phyloP scores from a whole-genome alignment of 2,329 filamentous ascomycete species.

The Ophiostoma ulmi region DNA sequence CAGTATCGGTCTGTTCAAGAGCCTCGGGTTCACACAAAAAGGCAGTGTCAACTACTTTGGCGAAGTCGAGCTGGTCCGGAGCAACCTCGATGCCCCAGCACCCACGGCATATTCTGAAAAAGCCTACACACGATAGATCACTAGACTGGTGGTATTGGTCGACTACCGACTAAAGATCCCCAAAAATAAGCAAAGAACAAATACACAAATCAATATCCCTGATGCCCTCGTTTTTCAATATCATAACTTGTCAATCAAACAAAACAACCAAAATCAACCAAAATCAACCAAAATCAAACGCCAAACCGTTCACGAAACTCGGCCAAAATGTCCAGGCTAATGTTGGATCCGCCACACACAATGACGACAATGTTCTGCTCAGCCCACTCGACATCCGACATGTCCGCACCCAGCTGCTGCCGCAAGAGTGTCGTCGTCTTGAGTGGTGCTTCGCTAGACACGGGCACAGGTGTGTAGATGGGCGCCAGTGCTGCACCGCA shows the following conservation, averaged over 20 bases:
- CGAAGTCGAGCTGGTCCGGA: conserved; percentile 47
- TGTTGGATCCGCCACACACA: conserved; percentile 73
- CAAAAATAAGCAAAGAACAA: not conserved
- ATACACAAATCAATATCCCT: not conserved
- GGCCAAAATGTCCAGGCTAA: conserved; percentile 57
- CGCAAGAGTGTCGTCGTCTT: conserved; percentile 41
- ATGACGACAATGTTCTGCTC: conserved; percentile 73
- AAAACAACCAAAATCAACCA: not conserved
- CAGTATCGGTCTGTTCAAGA: conserved; percentile 49
- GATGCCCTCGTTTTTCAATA: not conserved
- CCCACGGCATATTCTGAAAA: conserved; percentile 24
- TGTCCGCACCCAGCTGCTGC: conserved; percentile 50
- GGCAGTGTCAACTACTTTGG: conserved; percentile 56
- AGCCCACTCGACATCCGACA: conserved; percentile 54
- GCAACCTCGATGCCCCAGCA: conserved; percentile 28
- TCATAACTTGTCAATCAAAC: not conserved
- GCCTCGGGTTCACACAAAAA: conserved; percentile 48
- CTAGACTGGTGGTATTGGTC: not conserved
- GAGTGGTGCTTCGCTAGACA: not conserved
- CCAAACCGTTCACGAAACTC: conserved; percentile 51
- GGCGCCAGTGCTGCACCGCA: conserved; percentile 76
- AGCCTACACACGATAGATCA: conserved; percentile 18
- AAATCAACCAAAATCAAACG: conserved; percentile 26
- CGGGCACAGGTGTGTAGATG: conserved; percentile 48
- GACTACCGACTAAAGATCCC: not conserved